Percentiles rank a stretch among this genome's conserved stretches.
These are phyloP conservation scores for Allium sativum DNA, from an alignment of 106 monocot species.

Conservation along the genomic window DNA sequence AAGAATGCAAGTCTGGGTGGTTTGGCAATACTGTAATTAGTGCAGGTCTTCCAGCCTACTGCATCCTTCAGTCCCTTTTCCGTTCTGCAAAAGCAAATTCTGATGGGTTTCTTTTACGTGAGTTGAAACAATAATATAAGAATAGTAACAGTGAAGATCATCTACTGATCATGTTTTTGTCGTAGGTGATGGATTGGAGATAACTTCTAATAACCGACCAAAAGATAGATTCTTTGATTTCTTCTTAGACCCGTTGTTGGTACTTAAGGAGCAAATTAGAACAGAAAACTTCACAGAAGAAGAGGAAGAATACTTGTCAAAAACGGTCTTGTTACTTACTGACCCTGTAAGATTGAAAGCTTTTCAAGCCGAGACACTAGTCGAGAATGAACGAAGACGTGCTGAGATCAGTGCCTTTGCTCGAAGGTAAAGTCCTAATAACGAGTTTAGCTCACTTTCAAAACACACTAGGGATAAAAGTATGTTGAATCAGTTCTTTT, in stretches of 20 bases:
- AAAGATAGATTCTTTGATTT: constrained; percentile 70
- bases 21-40: constrained; percentile 18
- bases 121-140: not conserved
- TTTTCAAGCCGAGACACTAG: constrained; percentile 10
- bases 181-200: constrained; percentile 55
- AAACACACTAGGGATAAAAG: no score
- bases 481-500: no score
- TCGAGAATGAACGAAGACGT: constrained; percentile 31
- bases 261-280: constrained; percentile 82
- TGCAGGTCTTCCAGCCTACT: constrained; percentile 57
- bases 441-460: no score
- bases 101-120: constrained; percentile 49
- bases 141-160: no score
- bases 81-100: constrained; percentile 30
- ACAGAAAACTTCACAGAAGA: constrained; percentile 53
- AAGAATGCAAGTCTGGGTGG: constrained; percentile 29
- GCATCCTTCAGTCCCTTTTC: constrained; percentile 40
- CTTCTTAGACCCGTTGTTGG: constrained; percentile 87
- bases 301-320: constrained; percentile 63
- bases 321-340: constrained; percentile 52
- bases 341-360: constrained; percentile 32
- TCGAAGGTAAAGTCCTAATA: constrained; percentile 43
- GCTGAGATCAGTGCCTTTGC: constrained; percentile 79
- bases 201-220: constrained; percentile 66
- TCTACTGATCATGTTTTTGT: not conserved